These are phyloP conservation scores for Emergomyces pasteurianus DNA, from an alignment of 2,329 filamentous ascomycete species.

Conservation along the genomic window DNA sequence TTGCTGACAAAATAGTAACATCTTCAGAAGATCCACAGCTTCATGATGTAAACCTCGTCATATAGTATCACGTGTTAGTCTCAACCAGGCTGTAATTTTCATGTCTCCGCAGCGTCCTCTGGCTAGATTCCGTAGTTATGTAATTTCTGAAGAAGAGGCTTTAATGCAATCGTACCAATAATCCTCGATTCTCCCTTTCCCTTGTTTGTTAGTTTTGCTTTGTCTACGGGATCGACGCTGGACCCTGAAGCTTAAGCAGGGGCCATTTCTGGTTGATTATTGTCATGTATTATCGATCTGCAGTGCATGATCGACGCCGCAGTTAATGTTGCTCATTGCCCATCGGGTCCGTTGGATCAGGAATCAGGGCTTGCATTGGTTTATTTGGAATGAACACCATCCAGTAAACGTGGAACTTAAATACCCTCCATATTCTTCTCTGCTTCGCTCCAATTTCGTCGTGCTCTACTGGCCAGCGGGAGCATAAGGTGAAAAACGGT, in stretches of 20 bases:
- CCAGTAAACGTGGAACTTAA: not conserved
- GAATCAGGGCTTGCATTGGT: not conserved
- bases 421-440: not conserved
- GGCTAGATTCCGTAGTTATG: not conserved
- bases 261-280: not conserved
- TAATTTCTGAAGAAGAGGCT: not conserved
- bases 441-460: not conserved
- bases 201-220: not conserved
- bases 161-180: not conserved
- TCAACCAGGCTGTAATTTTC: not conserved
- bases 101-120: too few species aligned
- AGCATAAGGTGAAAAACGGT: not conserved
- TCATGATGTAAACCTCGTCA: too few species aligned
- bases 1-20: not conserved
- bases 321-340: not conserved
- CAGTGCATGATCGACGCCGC: not conserved
- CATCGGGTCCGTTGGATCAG: not conserved
- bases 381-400: not conserved
- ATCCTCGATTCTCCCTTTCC: not conserved
- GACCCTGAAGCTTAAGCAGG: conserved; percentile 1
- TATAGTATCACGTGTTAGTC: not conserved
- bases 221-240: not conserved
- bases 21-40: too few species aligned
- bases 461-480: not conserved
- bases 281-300: not conserved